phyloP scores from a whole-genome alignment of 257 asterid genomes.

The Misopates orontium region DNA sequence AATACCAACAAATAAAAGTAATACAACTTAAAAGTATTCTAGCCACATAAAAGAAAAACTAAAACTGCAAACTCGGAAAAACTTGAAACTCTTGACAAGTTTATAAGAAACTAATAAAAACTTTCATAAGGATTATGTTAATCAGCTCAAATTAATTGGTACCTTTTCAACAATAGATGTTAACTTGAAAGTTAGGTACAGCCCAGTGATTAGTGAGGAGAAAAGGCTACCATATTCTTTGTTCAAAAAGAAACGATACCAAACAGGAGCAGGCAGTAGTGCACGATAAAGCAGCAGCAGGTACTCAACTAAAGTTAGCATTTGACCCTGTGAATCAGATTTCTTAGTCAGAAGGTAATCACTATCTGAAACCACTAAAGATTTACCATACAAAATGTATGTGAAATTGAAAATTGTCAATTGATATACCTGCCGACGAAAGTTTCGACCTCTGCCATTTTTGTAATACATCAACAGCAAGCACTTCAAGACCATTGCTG shows the following conservation, averaged over 20 bases:
- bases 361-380: slow-evolving; percentile 6
- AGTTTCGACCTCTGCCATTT: slow-evolving; percentile 72
- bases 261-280: slow-evolving; percentile 86
- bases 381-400: background rate
- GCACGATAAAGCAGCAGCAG: slow-evolving; percentile 77
- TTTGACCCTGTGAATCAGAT: slow-evolving; percentile 60
- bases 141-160: slow-evolving; percentile 13
- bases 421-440: slow-evolving; percentile 68
- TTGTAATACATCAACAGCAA: slow-evolving; percentile 66
- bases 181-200: slow-evolving; percentile 86
- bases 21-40: background rate
- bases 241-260: slow-evolving; percentile 93
- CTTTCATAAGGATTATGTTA: slow-evolving; percentile 4
- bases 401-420: background rate
- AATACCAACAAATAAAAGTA: slow-evolving; percentile 24
- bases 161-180: slow-evolving; percentile 96
- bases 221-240: slow-evolving; percentile 92
- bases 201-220: slow-evolving; percentile 83
- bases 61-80: background rate
- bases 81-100: slow-evolving; percentile 1
- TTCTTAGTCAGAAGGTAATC: slow-evolving; percentile 23
- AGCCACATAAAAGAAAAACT: background rate
- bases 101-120: slow-evolving; percentile 13
- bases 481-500: slow-evolving; percentile 75
- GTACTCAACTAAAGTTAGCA: slow-evolving; percentile 83